Base-by-base conservation (phyloP, 2,329 filamentous ascomycete genomes). In the Ambrosiella xylebori region DNA sequence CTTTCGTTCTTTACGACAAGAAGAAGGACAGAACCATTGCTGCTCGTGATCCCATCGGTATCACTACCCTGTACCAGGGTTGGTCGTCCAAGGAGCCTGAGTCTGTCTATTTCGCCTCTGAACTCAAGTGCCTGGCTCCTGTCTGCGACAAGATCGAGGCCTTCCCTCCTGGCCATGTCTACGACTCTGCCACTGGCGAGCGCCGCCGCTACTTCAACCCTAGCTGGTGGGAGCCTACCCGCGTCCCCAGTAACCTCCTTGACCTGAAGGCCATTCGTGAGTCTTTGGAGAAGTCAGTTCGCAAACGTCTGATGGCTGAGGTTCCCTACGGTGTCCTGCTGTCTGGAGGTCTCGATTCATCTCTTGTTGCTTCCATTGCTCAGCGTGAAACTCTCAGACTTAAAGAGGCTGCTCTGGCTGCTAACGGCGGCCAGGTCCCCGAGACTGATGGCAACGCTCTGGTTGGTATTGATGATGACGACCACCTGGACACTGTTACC, bases 231-330 rank as follows among this genome's bases (percentile, higher is more conserved):
- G 88, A 98, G 66, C 82, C 85, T 49, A 73, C 76, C 66, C 85
- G 80, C 67, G 79, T 95, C 44, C 93, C 93, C 13, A 77, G 83
- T 57, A 84, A 78, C 15, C 88, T 91, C 0, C 74, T 95, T 61
- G 87, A 97, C 73, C 82, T 89, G 69, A 94, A 86, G 76, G 69
- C 81, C 57, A 78, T 98, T 64, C 82, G 93, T 64, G 79, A 85
- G 68, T 83, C 85, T 1, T 77, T 98, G 61, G 93, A 97, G 77
- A 86, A 83, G 71, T 83, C 93, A 9, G 93, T 98, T 59, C 82
- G 91, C 67, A 98, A 98, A 76, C 85, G 93, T 64, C 78, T 98
- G 69, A 98, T 98, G 93, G 93, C 93, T 19, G 93, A 98, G 73
- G 93, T 98, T 40, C 93, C 93, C 13, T 98, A 96, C 69, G 93